Conservation (phyloP, 108 stramenopile species). For the Asterionellopsis glacialis region DNA sequence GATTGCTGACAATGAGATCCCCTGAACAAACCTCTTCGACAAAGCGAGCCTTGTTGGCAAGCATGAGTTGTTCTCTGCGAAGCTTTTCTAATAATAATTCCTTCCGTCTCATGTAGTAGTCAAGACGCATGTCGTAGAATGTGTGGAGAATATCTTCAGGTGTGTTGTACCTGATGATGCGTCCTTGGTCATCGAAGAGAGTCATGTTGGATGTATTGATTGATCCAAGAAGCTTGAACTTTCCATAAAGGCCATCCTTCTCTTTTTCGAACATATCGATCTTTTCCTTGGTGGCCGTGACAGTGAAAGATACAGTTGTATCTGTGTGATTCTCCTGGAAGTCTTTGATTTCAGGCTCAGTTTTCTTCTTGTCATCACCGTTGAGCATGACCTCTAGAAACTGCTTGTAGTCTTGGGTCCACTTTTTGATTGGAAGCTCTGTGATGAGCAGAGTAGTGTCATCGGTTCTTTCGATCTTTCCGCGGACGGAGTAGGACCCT, state of each 20-base stretch:
- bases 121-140: constrained; percentile 86
- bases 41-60: constrained; percentile 97
- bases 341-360: constrained; percentile 71
- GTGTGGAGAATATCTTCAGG: constrained; percentile 76
- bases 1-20: constrained; percentile 87
- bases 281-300: constrained; percentile 70
- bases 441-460: constrained; percentile 84
- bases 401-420: constrained; percentile 98
- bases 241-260: constrained; percentile 83
- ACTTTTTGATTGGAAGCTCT: constrained; percentile 94
- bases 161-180: constrained; percentile 81
- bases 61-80: constrained; percentile 61
- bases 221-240: constrained; percentile 89
- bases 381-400: constrained; percentile 64
- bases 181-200: constrained; percentile 77
- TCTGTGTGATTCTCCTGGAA: constrained; percentile 99
- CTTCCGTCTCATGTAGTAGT: constrained; percentile 91
- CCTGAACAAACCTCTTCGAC: constrained; percentile 93
- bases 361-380: constrained; percentile 26
- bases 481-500: constrained; percentile 48
- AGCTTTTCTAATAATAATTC: constrained; percentile 62
- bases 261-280: constrained; percentile 78
- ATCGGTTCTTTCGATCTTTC: constrained; percentile 77
- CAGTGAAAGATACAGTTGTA: constrained; percentile 91
- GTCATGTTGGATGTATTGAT: constrained; percentile 95